Evolutionary conservation across 495 filamentous ascomycete species (phyloP).

Genomic region (Aspergillus heteromorphus): DNA sequence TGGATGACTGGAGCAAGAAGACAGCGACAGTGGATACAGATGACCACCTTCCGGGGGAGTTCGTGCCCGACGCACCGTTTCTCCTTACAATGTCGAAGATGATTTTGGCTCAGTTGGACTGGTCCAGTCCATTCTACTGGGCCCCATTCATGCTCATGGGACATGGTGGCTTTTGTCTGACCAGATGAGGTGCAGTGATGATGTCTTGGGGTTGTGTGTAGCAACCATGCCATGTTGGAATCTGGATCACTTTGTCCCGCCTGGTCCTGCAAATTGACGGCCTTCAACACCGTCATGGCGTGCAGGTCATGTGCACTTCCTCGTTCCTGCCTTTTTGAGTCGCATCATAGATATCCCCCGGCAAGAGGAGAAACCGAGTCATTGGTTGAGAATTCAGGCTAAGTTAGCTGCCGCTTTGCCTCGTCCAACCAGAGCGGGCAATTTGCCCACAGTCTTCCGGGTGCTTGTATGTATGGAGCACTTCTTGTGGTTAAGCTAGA

Average conservation of each 20-base stretch:
- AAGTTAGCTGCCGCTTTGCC: not conserved
- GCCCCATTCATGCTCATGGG: conserved; percentile 1
- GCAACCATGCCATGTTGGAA: too few relatives aligned
- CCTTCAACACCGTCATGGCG: too few relatives aligned
- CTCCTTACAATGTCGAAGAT: not conserved
- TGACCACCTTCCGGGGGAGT: not conserved
- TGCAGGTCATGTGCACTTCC: too few relatives aligned
- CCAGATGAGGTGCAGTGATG: not conserved
- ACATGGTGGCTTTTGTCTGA: not conserved
- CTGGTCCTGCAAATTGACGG: too few relatives aligned
- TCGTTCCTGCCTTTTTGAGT: too few relatives aligned
- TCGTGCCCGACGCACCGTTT: not conserved
- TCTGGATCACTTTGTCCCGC: too few relatives aligned
- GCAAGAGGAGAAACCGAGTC: not conserved
- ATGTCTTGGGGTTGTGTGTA: too few relatives aligned
- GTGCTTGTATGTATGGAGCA: not conserved
- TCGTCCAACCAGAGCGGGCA: not conserved
- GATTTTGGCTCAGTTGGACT: not conserved
- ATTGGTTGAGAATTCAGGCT: not conserved
- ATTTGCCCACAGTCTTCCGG: not conserved
- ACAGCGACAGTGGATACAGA: not conserved
- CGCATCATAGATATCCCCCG: too few relatives aligned
- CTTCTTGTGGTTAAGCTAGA: too few relatives aligned
- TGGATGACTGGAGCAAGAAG: not conserved
- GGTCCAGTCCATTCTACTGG: not conserved